phyloP scores from a whole-genome alignment of 2,329 filamentous ascomycete genomes.

The Aspergillus sojae region DNA sequence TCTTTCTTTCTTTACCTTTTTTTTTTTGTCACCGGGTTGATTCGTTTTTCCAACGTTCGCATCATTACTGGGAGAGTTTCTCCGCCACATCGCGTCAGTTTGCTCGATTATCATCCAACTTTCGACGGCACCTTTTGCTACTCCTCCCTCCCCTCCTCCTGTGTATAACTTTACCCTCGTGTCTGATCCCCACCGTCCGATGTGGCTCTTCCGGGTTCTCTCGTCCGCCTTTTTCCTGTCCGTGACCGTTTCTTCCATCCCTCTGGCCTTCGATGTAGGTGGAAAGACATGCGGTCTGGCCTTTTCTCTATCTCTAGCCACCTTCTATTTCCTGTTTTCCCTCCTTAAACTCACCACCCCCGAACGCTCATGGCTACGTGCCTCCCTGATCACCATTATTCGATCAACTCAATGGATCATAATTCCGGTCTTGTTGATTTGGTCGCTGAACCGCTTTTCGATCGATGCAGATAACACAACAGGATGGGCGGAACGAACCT shows the following conservation, averaged over 20 bases:
- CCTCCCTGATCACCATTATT: slow-evolving; percentile 68
- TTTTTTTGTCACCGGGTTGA: neutral
- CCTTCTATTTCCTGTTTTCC: slow-evolving; percentile 90
- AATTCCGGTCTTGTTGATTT: slow-evolving; percentile 84
- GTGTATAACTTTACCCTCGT: slow-evolving; percentile 4
- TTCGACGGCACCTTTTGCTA: neutral
- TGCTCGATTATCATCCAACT: neutral
- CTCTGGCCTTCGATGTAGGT: slow-evolving; percentile 96
- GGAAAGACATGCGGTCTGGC: slow-evolving; percentile 91
- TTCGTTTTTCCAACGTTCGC: neutral
- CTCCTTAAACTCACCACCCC: slow-evolving; percentile 78
- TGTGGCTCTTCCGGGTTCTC: slow-evolving; percentile 81
- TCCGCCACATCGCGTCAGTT: slow-evolving; percentile 9
- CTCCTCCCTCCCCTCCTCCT: neutral
- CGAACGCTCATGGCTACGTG: slow-evolving; percentile 74
- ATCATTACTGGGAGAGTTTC: neutral
- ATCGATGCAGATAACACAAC: slow-evolving; percentile 72
- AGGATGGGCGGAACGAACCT: slow-evolving; percentile 81
- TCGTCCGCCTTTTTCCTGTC: slow-evolving; percentile 85
- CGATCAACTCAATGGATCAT: slow-evolving; percentile 82
- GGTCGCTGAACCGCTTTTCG: slow-evolving; percentile 93
- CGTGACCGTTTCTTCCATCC: slow-evolving; percentile 92
- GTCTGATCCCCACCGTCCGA: slow-evolving; percentile 44
- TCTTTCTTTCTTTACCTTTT: neutral
- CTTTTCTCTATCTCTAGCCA: slow-evolving; percentile 85